Evolutionary conservation across 495 filamentous ascomycete genomes (phyloP).

Genomic region (Aspergillus taichungensis): DNA sequence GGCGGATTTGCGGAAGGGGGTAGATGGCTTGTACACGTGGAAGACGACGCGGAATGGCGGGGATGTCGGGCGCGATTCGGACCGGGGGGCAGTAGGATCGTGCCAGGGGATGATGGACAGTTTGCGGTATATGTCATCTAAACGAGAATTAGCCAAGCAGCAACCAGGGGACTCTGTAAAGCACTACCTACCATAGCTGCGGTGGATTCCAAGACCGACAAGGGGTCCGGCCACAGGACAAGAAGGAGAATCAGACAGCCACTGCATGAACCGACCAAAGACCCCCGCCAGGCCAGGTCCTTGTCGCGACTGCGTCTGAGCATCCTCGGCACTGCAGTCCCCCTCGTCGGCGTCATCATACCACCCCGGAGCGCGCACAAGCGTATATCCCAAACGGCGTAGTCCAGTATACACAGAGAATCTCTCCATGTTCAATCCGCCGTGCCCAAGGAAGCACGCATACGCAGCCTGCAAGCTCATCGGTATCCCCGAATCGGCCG

Average conservation of each 20-base stretch:
- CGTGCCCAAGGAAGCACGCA: slow-evolving; percentile 61
- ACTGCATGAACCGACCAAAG: slow-evolving; percentile 23
- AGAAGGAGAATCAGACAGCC: slow-evolving; percentile 20
- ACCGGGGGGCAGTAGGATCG: slow-evolving; percentile 38
- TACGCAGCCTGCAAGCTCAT: slow-evolving; percentile 89
- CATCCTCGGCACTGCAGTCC: background rate
- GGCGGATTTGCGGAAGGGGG: slow-evolving; percentile 62
- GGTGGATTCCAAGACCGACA: slow-evolving; percentile 66
- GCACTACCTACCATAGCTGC: slow-evolving; percentile 50
- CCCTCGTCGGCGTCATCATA: slow-evolving; percentile 18
- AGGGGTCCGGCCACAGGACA: slow-evolving; percentile 54
- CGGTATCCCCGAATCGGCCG: slow-evolving; percentile 55
- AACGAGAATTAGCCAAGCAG: background rate
- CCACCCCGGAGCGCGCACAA: slow-evolving; percentile 59
- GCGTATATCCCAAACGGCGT: slow-evolving; percentile 73
- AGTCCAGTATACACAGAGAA: slow-evolving; percentile 81
- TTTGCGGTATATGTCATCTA: slow-evolving; percentile 62
- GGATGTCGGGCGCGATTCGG: slow-evolving; percentile 9
- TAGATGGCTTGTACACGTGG: slow-evolving; percentile 71
- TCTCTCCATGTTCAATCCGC: slow-evolving; percentile 63
- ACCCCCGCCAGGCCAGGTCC: slow-evolving; percentile 28
- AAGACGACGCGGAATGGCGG: slow-evolving; percentile 62
- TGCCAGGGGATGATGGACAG: slow-evolving; percentile 69
- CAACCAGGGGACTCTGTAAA: background rate
- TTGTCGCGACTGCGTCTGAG: slow-evolving; percentile 6